Evolutionary conservation across 2,329 filamentous ascomycete species (phyloP).

Genomic region (Teratosphaeria epicoccoides): DNA sequence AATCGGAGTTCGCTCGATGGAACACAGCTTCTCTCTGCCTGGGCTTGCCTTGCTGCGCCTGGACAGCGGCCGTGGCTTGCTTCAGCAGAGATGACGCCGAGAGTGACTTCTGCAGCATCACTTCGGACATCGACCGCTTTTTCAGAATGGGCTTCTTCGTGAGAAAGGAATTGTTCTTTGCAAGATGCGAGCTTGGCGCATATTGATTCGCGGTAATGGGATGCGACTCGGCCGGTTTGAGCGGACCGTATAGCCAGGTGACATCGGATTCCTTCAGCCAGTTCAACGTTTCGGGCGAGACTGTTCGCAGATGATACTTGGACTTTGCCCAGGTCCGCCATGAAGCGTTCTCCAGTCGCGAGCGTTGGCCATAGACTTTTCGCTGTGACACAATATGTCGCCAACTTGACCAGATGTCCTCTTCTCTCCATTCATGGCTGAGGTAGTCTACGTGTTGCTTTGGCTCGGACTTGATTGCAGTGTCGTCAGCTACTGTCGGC

Average conservation of each 20-base stretch:
- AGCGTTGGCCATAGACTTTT: slow-evolving; percentile 68
- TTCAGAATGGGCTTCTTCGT: slow-evolving; percentile 89
- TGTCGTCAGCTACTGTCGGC: slow-evolving; percentile 67
- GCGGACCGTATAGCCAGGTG: slow-evolving; percentile 90
- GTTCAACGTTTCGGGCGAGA: slow-evolving; percentile 84
- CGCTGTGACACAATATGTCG: slow-evolving; percentile 76
- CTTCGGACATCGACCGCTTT: slow-evolving; percentile 90
- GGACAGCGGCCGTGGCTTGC: slow-evolving; percentile 75
- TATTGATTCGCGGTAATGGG: slow-evolving; percentile 36
- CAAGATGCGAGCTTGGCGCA: slow-evolving; percentile 45
- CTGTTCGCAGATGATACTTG: slow-evolving; percentile 75
- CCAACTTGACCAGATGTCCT: slow-evolving; percentile 98
- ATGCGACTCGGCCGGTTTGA: slow-evolving; percentile 60
- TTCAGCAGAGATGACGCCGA: slow-evolving; percentile 82
- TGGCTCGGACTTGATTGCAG: slow-evolving; percentile 60
- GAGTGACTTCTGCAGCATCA: slow-evolving; percentile 82
- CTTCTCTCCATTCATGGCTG: slow-evolving; percentile 84
- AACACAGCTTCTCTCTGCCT: slow-evolving; percentile 31
- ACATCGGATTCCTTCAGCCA: slow-evolving; percentile 98
- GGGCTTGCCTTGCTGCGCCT: slow-evolving; percentile 58
- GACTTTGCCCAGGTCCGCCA: slow-evolving; percentile 96
- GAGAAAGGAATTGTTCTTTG: slow-evolving; percentile 56
- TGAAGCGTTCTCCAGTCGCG: slow-evolving; percentile 83
- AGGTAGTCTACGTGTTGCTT: slow-evolving; percentile 91
- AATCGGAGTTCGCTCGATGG: slow-evolving; percentile 59